A percentile compares a stretch with the other conserved stretches of the same genome.
Conservation (phyloP, 2,329 filamentous ascomycete genomes). For the Teratosphaeria nubilosa region DNA sequence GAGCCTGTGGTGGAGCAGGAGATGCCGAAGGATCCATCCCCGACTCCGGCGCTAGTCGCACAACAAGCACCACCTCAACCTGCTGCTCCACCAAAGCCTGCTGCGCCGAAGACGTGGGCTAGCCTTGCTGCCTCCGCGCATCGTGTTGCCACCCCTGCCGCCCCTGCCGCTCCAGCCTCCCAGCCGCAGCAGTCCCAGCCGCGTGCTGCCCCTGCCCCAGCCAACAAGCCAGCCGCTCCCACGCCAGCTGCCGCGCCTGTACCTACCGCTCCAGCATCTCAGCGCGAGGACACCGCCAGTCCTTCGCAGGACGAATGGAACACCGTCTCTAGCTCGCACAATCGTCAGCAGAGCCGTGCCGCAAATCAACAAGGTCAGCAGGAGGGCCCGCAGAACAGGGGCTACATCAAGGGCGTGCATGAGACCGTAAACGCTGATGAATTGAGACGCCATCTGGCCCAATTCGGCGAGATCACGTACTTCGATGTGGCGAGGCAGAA, state of each 20-base stretch:
- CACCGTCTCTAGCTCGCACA: slow-evolving; percentile 65
- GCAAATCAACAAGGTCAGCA: slow-evolving; percentile 48
- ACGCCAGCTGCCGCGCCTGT: slow-evolving; percentile 16
- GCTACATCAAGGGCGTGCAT: slow-evolving; percentile 92
- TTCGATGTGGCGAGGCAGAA: slow-evolving; percentile 60
- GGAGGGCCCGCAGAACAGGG: slow-evolving; percentile 59
- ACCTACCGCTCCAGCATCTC: slow-evolving; percentile 25
- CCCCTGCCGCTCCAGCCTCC: slow-evolving; percentile 22
- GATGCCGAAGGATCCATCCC: slow-evolving; percentile 49
- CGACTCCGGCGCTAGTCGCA: slow-evolving; percentile 41
- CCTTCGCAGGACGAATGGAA: slow-evolving; percentile 70
- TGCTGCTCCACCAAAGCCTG: slow-evolving; percentile 44
- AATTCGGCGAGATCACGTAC: slow-evolving; percentile 56
- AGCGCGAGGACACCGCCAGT: slow-evolving; percentile 28
- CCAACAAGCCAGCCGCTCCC: slow-evolving; percentile 18
- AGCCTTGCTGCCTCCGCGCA: slow-evolving; percentile 50
- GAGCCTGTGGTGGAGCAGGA: slow-evolving; percentile 30
- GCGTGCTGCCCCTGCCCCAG: not conserved
- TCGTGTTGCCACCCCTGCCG: slow-evolving; percentile 33
- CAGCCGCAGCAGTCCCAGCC: slow-evolving; percentile 8
- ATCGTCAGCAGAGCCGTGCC: slow-evolving; percentile 67
- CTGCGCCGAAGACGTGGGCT: slow-evolving; percentile 59
- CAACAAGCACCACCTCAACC: slow-evolving; percentile 38
- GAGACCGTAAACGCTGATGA: slow-evolving; percentile 72
- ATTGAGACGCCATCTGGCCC: slow-evolving; percentile 58